phyloP scores from a whole-genome alignment of 129 eudicot genomes.

The Oenanthe sinensis region DNA sequence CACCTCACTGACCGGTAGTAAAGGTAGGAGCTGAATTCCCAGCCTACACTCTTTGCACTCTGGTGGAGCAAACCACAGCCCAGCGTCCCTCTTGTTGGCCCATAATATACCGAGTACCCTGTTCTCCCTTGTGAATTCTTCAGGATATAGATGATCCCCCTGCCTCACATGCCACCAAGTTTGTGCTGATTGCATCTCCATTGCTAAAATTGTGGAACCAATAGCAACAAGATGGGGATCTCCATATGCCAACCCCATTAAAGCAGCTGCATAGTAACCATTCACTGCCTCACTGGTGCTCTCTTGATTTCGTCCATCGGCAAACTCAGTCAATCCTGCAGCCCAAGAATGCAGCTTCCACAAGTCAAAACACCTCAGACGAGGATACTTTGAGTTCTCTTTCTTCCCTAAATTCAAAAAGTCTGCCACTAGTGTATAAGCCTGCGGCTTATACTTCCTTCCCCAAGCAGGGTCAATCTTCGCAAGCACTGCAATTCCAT shows the following conservation, averaged over 20 bases:
- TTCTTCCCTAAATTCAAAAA: conserved; percentile 58
- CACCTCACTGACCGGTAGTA: conserved; percentile 60
- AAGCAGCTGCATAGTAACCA: conserved; percentile 78
- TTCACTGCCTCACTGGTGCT: conserved; percentile 92
- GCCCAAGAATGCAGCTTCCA: conserved; percentile 96
- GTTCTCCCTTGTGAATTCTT: conserved; percentile 53
- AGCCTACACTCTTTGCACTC: conserved; percentile 67
- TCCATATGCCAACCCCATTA: conserved; percentile 87
- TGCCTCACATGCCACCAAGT: conserved; percentile 84
- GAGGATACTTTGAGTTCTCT: conserved; percentile 37
- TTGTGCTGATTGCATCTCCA: conserved; percentile 71
- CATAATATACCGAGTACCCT: conserved; percentile 78
- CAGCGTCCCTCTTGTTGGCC: conserved; percentile 75
- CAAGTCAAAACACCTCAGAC: conserved; percentile 71
- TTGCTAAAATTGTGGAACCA: conserved; percentile 56
- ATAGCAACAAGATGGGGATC: conserved; percentile 58
- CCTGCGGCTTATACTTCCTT: conserved; percentile 59
- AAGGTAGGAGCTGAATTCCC: conserved; percentile 75
- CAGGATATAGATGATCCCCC: conserved; percentile 41
- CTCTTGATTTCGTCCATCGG: conserved; percentile 73
- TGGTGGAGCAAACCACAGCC: conserved; percentile 93
- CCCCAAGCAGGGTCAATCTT: conserved; percentile 80
- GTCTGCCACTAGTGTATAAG: conserved; percentile 75
- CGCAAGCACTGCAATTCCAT: conserved; percentile 73
- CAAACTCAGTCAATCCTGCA: conserved; percentile 68